Evolutionary conservation across 805 yeast genomes (phyloP).

Genomic region (Candida sakaeoensis): DNA sequence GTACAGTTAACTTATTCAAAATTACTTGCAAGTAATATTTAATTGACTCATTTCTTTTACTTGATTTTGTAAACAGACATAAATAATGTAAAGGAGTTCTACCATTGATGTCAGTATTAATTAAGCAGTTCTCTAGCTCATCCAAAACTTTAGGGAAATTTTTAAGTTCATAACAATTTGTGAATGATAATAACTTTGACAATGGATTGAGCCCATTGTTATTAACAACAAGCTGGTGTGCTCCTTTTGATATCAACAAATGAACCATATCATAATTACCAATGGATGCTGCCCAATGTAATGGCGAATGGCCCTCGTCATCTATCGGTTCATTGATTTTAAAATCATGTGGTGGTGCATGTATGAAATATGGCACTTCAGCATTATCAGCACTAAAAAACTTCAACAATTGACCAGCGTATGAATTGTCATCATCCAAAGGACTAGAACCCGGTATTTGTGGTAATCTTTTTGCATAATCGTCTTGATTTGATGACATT

Average conservation of each 20-base stretch:
- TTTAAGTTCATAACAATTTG: constrained; percentile 78
- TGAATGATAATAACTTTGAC: constrained; percentile 79
- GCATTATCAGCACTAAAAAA: constrained; percentile 43
- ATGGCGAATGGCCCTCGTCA: constrained; percentile 89
- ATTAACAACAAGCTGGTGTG: constrained; percentile 53
- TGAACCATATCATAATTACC: constrained; percentile 79
- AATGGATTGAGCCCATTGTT: constrained; percentile 81
- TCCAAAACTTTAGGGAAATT: constrained; percentile 79
- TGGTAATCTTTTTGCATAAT: constrained; percentile 8
- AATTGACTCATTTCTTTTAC: constrained; percentile 71
- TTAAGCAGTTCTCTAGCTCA: constrained; percentile 69
- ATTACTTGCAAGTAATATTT: constrained; percentile 76
- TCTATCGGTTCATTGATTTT: constrained; percentile 78
- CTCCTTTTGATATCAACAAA: constrained; percentile 71
- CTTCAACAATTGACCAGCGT: constrained; percentile 36
- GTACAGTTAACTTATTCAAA: constrained; percentile 63
- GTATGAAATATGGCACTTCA: constrained; percentile 59
- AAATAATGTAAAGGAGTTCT: constrained; percentile 86
- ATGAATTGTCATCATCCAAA: constrained; percentile 41
- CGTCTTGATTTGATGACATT: constrained; percentile 26
- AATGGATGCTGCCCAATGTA: constrained; percentile 98
- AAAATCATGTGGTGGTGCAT: constrained; percentile 61
- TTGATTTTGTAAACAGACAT: constrained; percentile 63
- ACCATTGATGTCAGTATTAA: constrained; percentile 67
- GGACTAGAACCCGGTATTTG: constrained; percentile 46